phyloP scores from a whole-genome alignment of 371 early-diverging fungal genomes.

The Actinomortierella ambigua region DNA sequence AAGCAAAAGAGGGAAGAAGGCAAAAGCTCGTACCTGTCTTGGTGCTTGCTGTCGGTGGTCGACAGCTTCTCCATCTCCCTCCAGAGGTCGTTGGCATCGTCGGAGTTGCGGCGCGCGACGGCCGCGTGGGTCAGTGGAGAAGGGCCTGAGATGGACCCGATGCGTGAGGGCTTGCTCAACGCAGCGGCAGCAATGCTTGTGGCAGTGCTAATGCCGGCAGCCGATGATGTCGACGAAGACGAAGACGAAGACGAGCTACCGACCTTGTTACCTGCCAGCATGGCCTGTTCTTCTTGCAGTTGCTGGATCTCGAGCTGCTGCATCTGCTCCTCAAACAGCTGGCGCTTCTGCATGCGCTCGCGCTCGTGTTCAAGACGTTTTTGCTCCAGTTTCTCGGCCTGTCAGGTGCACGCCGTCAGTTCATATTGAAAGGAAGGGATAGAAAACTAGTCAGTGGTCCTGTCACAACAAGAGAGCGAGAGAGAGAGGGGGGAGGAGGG shows the following conservation, averaged over 20 bases:
- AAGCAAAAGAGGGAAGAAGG: background rate
- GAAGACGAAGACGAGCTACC: background rate
- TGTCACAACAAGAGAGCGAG: too few species aligned
- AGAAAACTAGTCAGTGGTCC: too few species aligned
- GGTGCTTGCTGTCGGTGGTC: constrained; percentile 21
- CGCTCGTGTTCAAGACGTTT: constrained; percentile 50
- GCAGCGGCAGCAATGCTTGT: too few species aligned
- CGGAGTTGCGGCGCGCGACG: constrained; percentile 56
- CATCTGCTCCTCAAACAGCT: constrained; percentile 51
- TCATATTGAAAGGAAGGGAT: background rate
- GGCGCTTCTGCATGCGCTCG: constrained; percentile 44
- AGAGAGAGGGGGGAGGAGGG: too few species aligned
- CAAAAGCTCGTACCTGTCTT: background rate
- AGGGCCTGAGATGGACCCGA: too few species aligned
- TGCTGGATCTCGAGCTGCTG: constrained; percentile 50
- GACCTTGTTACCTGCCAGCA: constrained; percentile 39
- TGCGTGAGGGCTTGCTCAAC: too few species aligned
- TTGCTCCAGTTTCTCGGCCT: constrained; percentile 48
- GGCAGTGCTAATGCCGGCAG: background rate
- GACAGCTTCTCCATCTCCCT: constrained; percentile 51
- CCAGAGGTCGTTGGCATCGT: constrained; percentile 53
- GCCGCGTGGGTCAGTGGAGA: constrained; percentile 2
- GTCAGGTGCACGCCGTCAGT: background rate
- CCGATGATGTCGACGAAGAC: background rate
- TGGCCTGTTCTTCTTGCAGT: constrained; percentile 47